Conservation (phyloP, 371 early-diverging fungal genomes). For the Actinomortierella ambigua region DNA sequence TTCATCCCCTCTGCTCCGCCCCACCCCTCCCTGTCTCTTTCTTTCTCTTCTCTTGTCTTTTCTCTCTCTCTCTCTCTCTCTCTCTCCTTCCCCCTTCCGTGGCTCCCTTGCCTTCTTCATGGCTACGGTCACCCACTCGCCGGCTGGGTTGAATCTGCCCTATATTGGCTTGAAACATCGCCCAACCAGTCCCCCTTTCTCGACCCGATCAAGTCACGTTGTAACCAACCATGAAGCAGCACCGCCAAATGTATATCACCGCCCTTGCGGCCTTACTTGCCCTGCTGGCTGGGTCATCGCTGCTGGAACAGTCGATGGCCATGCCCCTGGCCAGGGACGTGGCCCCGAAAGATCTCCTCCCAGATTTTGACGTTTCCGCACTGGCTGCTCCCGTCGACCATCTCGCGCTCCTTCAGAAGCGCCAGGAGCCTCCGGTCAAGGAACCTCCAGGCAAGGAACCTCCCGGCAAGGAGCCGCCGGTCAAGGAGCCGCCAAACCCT, state of each 20-base stretch:
- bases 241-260: neutral
- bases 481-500: neutral
- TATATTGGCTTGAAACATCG: neutral
- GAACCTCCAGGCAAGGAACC: neutral
- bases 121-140: slow-evolving; percentile 8
- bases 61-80: slow-evolving; percentile 1
- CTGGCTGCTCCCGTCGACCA: slow-evolving; percentile 12
- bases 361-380: slow-evolving; percentile 3
- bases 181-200: neutral
- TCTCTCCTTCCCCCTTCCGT: slow-evolving; percentile 1
- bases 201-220: neutral
- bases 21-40: slow-evolving; percentile 3
- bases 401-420: too few relatives aligned
- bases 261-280: neutral
- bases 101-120: neutral
- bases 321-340: too few relatives aligned
- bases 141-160: slow-evolving; percentile 24
- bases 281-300: slow-evolving; percentile 8
- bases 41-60: neutral
- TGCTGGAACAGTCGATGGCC: too few relatives aligned
- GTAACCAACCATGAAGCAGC: neutral
- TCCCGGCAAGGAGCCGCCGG: neutral
- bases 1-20: neutral
- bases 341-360: too few relatives aligned
- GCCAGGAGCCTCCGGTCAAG: too few relatives aligned